phyloP scores from a whole-genome alignment of 768 basidiomycete species.

The Rhodotorula kratochvilovae region DNA sequence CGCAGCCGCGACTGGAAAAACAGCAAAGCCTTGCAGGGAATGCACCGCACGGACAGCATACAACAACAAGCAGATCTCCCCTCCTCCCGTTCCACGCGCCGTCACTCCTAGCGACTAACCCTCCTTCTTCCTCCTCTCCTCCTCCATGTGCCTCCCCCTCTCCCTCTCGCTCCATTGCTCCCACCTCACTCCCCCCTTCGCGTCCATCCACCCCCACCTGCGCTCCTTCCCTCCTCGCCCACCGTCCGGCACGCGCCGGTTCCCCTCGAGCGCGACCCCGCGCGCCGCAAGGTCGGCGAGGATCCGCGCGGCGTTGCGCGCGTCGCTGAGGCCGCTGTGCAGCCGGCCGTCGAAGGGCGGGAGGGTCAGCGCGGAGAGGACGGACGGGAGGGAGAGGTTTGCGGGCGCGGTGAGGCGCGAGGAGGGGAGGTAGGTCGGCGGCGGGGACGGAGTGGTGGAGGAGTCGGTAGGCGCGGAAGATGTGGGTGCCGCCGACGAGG shows the following conservation, averaged over 20 bases:
- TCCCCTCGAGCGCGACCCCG: conserved; percentile 7
- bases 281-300: conserved; percentile 67
- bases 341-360: conserved; percentile 72
- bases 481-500: background rate
- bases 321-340: conserved; percentile 88
- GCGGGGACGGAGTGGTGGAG: conserved; percentile 1
- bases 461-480: background rate
- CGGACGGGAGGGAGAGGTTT: conserved; percentile 65
- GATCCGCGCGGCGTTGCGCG: conserved; percentile 80
- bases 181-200: too few relatives aligned
- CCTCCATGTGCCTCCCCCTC: too few relatives aligned
- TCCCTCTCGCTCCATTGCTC: too few relatives aligned
- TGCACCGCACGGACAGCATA: too few relatives aligned
- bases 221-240: conserved; percentile 25
- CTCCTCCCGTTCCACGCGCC: too few relatives aligned
- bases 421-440: conserved; percentile 12
- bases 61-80: too few relatives aligned
- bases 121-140: too few relatives aligned
- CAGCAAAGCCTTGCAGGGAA: too few relatives aligned
- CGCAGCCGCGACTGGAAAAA: too few relatives aligned
- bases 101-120: too few relatives aligned
- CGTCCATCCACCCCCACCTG: conserved; percentile 36
- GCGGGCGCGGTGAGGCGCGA: conserved; percentile 25
- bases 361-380: conserved; percentile 67
- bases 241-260: conserved; percentile 35